Conservation (phyloP, 2,329 filamentous ascomycete genomes). For the Epichloe sibirici region DNA sequence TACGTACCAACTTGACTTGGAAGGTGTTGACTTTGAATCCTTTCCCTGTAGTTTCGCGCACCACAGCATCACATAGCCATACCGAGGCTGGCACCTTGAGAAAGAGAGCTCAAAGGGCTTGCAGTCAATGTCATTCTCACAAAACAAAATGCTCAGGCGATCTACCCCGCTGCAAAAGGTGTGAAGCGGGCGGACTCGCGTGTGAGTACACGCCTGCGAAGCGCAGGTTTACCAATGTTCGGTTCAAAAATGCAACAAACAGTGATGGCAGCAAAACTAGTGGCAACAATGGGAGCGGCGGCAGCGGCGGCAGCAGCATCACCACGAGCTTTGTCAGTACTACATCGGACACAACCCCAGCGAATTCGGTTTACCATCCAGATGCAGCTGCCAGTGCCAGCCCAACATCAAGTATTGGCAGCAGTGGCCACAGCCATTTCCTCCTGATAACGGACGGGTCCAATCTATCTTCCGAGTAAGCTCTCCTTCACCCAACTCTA, state of each 20-base stretch:
- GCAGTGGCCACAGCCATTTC: constrained; percentile 8
- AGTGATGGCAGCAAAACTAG: neutral
- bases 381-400: constrained; percentile 11
- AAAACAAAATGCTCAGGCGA: constrained; percentile 33
- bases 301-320: no score
- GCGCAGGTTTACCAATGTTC: constrained; percentile 25
- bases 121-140: constrained; percentile 27
- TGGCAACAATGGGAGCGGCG: neutral
- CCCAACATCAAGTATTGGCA: constrained; percentile 9
- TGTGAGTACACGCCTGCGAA: constrained; percentile 29
- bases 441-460: constrained; percentile 14
- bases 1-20: neutral
- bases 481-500: neutral
- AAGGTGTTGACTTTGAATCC: neutral
- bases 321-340: neutral
- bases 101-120: constrained; percentile 30
- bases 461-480: constrained; percentile 19
- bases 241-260: constrained; percentile 10
- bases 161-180: constrained; percentile 26
- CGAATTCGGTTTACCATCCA: constrained; percentile 5
- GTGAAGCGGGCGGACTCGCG: constrained; percentile 19
- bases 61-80: constrained; percentile 26
- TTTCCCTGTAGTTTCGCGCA: constrained; percentile 20
- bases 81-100: constrained; percentile 30
- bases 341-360: neutral